A percentile compares a stretch with the other conserved stretches of the same genome.
Evolutionary conservation across 2,329 filamentous ascomycete genomes (phyloP).

Genomic region (Alternaria metachromatica): DNA sequence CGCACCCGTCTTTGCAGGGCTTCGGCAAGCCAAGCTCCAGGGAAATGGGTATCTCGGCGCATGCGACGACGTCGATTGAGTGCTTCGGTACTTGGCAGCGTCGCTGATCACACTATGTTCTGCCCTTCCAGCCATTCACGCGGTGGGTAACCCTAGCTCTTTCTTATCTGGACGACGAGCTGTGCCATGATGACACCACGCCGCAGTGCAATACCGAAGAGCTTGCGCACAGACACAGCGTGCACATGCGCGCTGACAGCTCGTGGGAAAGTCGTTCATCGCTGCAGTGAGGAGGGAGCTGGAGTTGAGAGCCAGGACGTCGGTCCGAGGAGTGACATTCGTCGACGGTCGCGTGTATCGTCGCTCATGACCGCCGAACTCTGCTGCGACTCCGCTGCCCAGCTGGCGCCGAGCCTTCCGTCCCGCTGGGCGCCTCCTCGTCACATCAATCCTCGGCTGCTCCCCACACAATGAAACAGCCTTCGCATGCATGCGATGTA

Average conservation of each 20-base stretch:
- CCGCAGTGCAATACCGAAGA: neutral
- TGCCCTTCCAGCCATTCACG: constrained; percentile 12
- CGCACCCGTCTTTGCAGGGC: constrained; percentile 12
- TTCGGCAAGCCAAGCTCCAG: constrained; percentile 21
- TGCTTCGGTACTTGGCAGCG: constrained; percentile 38
- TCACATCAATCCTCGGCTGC: constrained; percentile 7
- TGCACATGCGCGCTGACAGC: neutral
- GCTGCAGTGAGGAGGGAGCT: neutral
- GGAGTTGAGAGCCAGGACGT: neutral
- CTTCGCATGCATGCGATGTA: constrained; percentile 5
- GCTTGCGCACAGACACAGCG: neutral
- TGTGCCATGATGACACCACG: neutral
- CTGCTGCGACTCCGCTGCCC: constrained; percentile 12
- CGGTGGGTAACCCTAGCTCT: constrained; percentile 6
- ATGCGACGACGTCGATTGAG: constrained; percentile 19
- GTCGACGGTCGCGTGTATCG: neutral
- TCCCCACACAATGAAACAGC: constrained; percentile 13
- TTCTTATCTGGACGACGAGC: constrained; percentile 24
- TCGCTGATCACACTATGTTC: constrained; percentile 22
- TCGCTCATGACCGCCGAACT: constrained; percentile 1
- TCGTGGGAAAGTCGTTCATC: neutral
- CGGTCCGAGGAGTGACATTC: neutral
- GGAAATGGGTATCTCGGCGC: constrained; percentile 24
- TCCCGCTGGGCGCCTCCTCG: constrained; percentile 12
- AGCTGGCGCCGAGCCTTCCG: constrained; percentile 20